Percentiles rank a stretch among this genome's conserved stretches.
Evolutionary conservation across 2,329 filamentous ascomycete genomes (phyloP).

Genomic region (Claviceps lovelessii): DNA sequence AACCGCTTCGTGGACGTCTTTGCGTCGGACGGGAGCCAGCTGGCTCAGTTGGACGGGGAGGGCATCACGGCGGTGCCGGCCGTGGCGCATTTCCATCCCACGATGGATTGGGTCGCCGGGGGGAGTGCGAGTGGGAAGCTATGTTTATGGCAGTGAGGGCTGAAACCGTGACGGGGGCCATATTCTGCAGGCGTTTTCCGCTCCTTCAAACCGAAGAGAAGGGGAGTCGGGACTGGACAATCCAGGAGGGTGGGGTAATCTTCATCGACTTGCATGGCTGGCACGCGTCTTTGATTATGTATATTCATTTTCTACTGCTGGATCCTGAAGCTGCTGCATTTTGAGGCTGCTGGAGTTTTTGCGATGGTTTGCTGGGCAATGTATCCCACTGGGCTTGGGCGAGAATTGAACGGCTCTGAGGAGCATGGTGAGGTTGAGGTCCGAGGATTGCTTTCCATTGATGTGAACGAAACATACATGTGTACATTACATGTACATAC

Average conservation of each 20-base stretch:
- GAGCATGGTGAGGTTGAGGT: no score
- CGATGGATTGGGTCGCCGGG: constrained; percentile 78
- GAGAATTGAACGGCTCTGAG: no score
- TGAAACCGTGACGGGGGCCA: no score
- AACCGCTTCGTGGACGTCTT: constrained; percentile 92
- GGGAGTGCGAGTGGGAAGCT: constrained; percentile 87
- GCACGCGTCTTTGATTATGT: background rate
- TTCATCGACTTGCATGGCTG: background rate
- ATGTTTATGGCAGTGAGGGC: constrained; percentile 64
- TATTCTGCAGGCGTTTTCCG: background rate
- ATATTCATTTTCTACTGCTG: background rate
- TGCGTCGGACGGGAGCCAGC: constrained; percentile 64
- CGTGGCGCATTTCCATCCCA: constrained; percentile 80
- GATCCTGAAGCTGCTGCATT: no score
- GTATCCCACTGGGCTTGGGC: no score
- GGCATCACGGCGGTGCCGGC: constrained; percentile 90
- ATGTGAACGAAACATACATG: no score
- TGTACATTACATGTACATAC: no score
- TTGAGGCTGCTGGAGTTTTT: no score
- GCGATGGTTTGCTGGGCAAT: no score
- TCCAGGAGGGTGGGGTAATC: background rate
- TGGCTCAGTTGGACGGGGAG: constrained; percentile 77
- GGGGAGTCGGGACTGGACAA: no score
- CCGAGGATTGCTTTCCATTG: no score
- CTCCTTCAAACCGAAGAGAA: no score